These are phyloP conservation scores for Breviolum minutum DNA, from an alignment of 73 alveolate species.

Conservation along the genomic window DNA sequence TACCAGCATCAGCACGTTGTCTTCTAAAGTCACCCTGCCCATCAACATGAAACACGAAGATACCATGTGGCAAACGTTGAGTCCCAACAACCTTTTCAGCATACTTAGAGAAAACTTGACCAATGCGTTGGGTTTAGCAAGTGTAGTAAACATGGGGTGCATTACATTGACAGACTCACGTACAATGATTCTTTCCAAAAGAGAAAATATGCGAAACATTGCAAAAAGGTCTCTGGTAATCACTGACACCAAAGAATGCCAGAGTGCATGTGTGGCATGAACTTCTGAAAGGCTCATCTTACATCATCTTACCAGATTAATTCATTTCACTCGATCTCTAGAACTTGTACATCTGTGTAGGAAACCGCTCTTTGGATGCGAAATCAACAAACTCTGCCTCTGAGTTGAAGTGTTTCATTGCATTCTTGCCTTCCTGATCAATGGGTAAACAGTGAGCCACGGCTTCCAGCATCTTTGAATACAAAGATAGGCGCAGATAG, in stretches of 20 bases:
- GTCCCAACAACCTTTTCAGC: background rate
- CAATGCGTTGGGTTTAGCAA: background rate
- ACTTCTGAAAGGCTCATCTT: too few relatives aligned
- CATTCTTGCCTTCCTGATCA: background rate
- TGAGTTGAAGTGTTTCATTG: background rate
- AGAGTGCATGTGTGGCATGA: too few relatives aligned
- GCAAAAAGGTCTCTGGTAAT: background rate
- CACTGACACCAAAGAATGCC: too few relatives aligned
- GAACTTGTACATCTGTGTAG: background rate
- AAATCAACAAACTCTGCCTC: background rate
- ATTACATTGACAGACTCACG: background rate
- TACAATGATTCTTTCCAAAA: background rate
- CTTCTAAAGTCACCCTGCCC: conserved; percentile 23
- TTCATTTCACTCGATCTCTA: too few relatives aligned
- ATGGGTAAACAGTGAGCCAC: too few relatives aligned
- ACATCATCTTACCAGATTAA: too few relatives aligned
- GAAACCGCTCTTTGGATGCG: background rate
- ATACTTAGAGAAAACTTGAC: background rate
- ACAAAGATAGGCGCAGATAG: background rate
- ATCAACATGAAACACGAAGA: too few relatives aligned
- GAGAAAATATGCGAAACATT: background rate
- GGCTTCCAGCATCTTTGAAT: background rate
- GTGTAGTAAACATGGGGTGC: too few relatives aligned
- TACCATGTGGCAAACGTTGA: too few relatives aligned
- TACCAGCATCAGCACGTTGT: background rate